Conservation (phyloP, 257 asterid species). For the Haberlea rhodopensis region DNA sequence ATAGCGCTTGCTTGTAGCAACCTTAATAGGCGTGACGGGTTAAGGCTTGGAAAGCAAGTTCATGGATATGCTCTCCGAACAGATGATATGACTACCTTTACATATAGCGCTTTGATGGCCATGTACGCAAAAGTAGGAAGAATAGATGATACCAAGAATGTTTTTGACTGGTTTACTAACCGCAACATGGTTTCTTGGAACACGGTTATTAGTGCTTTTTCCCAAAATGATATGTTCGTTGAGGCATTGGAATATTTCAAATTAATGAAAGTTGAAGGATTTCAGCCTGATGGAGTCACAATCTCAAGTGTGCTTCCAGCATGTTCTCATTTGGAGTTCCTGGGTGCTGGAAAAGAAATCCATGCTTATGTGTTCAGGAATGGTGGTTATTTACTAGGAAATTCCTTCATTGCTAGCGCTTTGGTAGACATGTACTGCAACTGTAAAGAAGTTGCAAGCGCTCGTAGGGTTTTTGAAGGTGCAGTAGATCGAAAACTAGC, state of each 20-base stretch:
- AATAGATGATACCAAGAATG: slow-evolving; percentile 46
- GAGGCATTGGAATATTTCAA: slow-evolving; percentile 63
- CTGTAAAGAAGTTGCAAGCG: too few species aligned
- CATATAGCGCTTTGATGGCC: slow-evolving; percentile 69
- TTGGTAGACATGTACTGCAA: slow-evolving; percentile 92
- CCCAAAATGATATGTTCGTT: slow-evolving; percentile 49
- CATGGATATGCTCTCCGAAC: slow-evolving; percentile 61
- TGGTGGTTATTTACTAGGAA: slow-evolving; percentile 43
- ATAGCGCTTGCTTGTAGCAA: slow-evolving; percentile 75
- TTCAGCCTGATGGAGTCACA: slow-evolving; percentile 74
- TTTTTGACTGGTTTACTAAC: slow-evolving; percentile 48
- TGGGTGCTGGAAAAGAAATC: slow-evolving; percentile 63
- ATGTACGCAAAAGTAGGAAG: slow-evolving; percentile 82
- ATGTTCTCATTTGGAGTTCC: slow-evolving; percentile 72
- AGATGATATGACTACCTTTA: slow-evolving; percentile 60
- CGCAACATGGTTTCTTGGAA: slow-evolving; percentile 85
- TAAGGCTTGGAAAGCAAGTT: slow-evolving; percentile 76
- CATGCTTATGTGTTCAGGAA: slow-evolving; percentile 67
- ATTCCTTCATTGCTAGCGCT: slow-evolving; percentile 75
- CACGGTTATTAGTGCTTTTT: slow-evolving; percentile 54
- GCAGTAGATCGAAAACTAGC: too few species aligned
- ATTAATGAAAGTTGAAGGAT: slow-evolving; percentile 53
- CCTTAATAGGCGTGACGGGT: slow-evolving; percentile 43
- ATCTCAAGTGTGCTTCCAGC: slow-evolving; percentile 87
- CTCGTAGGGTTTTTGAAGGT: too few species aligned